Conservation (phyloP, 1,284 basidiomycete genomes). For the Apiotrichum sp. region DNA sequence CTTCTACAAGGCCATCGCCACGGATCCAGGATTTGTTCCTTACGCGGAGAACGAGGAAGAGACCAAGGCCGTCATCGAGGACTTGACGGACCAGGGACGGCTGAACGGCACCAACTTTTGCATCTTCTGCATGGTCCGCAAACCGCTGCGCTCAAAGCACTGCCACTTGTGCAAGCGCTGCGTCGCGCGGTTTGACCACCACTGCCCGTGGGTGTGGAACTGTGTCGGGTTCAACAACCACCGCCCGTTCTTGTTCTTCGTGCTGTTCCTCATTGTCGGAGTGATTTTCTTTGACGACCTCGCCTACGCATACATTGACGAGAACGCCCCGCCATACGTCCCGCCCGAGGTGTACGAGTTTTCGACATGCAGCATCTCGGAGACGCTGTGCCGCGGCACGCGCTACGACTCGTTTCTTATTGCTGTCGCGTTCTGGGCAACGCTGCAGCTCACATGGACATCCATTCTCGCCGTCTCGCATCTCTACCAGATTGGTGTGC, state of each 20-base stretch:
- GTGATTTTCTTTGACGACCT: constrained; percentile 76
- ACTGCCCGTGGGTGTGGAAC: constrained; percentile 99
- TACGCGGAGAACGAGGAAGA: constrained; percentile 69
- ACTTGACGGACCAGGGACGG: constrained; percentile 75
- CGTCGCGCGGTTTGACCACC: constrained; percentile 83
- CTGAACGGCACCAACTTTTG: constrained; percentile 96
- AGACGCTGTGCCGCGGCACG: constrained; percentile 60
- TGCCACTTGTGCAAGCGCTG: constrained; percentile 89
- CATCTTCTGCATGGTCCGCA: constrained; percentile 84
- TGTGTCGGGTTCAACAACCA: constrained; percentile 96
- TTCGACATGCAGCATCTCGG: constrained; percentile 59
- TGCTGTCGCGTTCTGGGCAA: constrained; percentile 72
- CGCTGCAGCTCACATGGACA: constrained; percentile 90
- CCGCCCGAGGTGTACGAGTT: constrained; percentile 49
- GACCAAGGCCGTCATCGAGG: constrained; percentile 79
- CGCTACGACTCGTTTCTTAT: constrained; percentile 75
- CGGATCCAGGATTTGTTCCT: constrained; percentile 87
- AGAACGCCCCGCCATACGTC: constrained; percentile 47
- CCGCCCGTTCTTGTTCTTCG: constrained; percentile 87
- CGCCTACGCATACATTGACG: constrained; percentile 56
- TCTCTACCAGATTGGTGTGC: constrained; percentile 82
- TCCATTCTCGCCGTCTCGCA: constrained; percentile 76
- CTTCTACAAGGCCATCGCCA: constrained; percentile 79
- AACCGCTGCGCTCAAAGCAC: constrained; percentile 90
- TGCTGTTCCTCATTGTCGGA: constrained; percentile 73